phyloP scores from a whole-genome alignment of 2,329 filamentous ascomycete species.

The Trematosphaeria pertusa region DNA sequence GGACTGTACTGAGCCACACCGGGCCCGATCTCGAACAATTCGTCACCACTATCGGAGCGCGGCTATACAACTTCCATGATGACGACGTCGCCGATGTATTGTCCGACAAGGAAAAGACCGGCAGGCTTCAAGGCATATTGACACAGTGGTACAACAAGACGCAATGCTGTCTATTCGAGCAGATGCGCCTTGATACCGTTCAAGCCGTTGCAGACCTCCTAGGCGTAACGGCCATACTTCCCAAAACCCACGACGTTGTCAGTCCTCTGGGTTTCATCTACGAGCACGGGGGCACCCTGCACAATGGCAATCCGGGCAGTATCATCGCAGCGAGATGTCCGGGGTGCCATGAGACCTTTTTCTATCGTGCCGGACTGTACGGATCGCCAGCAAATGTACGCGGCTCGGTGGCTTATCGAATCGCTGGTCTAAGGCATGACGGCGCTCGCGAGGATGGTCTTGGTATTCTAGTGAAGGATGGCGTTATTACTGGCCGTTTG shows the following conservation, averaged over 20 bases:
- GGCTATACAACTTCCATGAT: background rate
- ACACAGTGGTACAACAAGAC: too few species aligned
- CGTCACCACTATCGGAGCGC: background rate
- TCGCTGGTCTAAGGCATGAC: background rate
- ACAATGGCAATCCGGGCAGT: background rate
- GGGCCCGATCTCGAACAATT: background rate
- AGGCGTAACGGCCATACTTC: too few species aligned
- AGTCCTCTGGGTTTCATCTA: background rate
- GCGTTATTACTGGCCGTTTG: background rate
- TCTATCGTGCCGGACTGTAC: too few species aligned
- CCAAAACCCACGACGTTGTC: background rate
- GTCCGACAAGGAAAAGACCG: too few species aligned
- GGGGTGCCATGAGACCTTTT: background rate
- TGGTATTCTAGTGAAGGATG: constrained; percentile 2
- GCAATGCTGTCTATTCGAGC: too few species aligned
- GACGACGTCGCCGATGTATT: too few species aligned
- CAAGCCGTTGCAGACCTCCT: too few species aligned
- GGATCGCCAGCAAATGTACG: background rate
- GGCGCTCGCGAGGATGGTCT: background rate
- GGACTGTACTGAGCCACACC: background rate
- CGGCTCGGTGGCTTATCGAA: constrained; percentile 1
- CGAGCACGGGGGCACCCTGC: constrained; percentile 1
- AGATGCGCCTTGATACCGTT: too few species aligned
- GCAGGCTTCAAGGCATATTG: too few species aligned
- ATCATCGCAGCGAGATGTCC: background rate